phyloP scores from a whole-genome alignment of 1,139 yeast genomes.

The Meyerozyma smithsonii region DNA sequence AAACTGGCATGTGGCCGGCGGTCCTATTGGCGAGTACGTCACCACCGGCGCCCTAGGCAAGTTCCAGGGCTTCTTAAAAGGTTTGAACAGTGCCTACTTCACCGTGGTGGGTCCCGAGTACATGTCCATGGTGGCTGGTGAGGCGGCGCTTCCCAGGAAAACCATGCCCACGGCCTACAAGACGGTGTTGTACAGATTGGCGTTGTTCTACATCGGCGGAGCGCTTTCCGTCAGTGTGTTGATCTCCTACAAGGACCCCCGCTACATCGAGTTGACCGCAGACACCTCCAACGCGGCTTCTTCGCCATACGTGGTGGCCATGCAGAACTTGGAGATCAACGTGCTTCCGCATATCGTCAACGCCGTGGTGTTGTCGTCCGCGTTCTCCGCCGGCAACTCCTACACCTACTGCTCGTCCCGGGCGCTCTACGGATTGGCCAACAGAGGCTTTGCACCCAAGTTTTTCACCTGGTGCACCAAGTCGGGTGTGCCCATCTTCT shows the following conservation, averaged over 20 bases:
- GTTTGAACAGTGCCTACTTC: constrained; percentile 57
- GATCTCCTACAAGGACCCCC: constrained; percentile 38
- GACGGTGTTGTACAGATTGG: constrained; percentile 69
- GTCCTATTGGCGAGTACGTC: constrained; percentile 50
- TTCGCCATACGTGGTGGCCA: constrained; percentile 44
- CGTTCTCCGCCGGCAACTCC: constrained; percentile 43
- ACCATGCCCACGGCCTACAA: constrained; percentile 77
- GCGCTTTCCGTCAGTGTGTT: constrained; percentile 38
- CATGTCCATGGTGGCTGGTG: constrained; percentile 80
- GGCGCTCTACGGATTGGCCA: constrained; percentile 36
- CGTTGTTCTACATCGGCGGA: constrained; percentile 59
- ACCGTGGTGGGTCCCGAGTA: constrained; percentile 85
- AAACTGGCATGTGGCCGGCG: constrained; percentile 49
- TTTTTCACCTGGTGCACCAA: constrained; percentile 26
- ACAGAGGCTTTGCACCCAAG: constrained; percentile 36
- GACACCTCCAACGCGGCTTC: constrained; percentile 24
- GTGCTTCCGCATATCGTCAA: constrained; percentile 41
- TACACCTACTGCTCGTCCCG: constrained; percentile 42
- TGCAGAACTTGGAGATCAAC: constrained; percentile 33
- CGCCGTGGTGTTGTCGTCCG: constrained; percentile 31
- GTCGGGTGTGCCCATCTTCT: constrained; percentile 19
- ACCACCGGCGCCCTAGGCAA: constrained; percentile 58
- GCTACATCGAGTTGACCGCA: constrained; percentile 20
- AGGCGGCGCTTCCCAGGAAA: constrained; percentile 69
- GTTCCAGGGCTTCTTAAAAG: constrained; percentile 66